Conservation (phyloP, 2,329 filamentous ascomycete genomes). For the Aureobasidium sp. region DNA sequence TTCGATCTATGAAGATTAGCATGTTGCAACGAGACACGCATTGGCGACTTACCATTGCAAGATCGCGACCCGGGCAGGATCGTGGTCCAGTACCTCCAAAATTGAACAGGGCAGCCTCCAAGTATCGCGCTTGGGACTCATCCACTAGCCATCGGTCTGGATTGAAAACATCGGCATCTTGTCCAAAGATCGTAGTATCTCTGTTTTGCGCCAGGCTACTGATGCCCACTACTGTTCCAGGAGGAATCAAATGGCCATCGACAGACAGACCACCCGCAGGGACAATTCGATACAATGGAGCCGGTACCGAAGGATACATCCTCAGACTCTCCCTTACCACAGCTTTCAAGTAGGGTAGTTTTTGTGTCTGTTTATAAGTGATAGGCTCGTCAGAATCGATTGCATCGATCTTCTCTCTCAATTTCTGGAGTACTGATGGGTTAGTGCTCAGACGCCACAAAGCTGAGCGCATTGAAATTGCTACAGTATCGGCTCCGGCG, state of each 20-base stretch:
- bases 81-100: slow-evolving; percentile 18
- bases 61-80: slow-evolving; percentile 16
- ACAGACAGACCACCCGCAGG: slow-evolving; percentile 25
- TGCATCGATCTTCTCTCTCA: slow-evolving; percentile 2
- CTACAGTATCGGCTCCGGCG: slow-evolving; percentile 12
- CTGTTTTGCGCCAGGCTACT: slow-evolving; percentile 53
- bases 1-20: slow-evolving; percentile 11
- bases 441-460: background rate
- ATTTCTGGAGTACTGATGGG: background rate
- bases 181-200: slow-evolving; percentile 57
- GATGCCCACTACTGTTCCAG: slow-evolving; percentile 13
- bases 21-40: background rate
- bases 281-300: background rate
- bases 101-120: slow-evolving; percentile 16
- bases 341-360: background rate
- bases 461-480: background rate
- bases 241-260: slow-evolving; percentile 15
- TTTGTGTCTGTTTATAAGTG: slow-evolving; percentile 21
- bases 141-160: slow-evolving; percentile 58
- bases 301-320: background rate
- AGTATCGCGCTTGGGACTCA: slow-evolving; percentile 18
- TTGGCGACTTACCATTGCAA: slow-evolving; percentile 13
- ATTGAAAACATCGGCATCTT: slow-evolving; percentile 54
- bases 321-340: background rate
- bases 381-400: background rate